phyloP scores from a whole-genome alignment of 2,329 filamentous ascomycete genomes.

The Curvularia lunata region DNA sequence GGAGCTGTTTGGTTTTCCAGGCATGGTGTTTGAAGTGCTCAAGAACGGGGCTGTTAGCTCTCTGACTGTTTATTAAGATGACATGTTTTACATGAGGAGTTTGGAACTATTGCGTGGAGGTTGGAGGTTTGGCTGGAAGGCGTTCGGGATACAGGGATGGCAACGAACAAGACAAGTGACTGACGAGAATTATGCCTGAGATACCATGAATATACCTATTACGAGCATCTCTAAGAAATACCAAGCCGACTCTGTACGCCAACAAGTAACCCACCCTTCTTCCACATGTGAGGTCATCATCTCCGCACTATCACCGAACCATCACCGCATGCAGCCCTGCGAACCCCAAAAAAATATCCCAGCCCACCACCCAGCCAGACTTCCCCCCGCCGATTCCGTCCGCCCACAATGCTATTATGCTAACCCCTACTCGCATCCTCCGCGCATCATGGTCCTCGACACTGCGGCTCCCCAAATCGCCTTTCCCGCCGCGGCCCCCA shows the following conservation, averaged over 20 bases:
- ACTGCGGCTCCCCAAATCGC: constrained; percentile 57
- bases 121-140: background rate
- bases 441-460: constrained; percentile 54
- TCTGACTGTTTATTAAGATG: constrained; percentile 80
- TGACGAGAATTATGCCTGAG: background rate
- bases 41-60: constrained; percentile 90
- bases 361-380: constrained; percentile 6
- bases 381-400: constrained; percentile 14
- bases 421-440: constrained; percentile 46
- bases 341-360: constrained; percentile 21
- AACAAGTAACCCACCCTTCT: too few relatives aligned
- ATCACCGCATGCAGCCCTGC: constrained; percentile 18
- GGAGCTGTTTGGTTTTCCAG: constrained; percentile 90
- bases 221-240: background rate
- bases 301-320: constrained; percentile 21
- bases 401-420: constrained; percentile 48
- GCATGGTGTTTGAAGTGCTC: constrained; percentile 92
- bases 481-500: constrained; percentile 55
- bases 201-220: background rate
- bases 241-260: background rate
- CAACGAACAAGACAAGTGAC: background rate
- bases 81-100: background rate
- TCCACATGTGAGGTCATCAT: background rate
- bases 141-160: background rate
- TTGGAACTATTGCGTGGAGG: background rate